Evolutionary conservation across 1,284 basidiomycete species (phyloP).

Genomic region (Volvariella volvacea): DNA sequence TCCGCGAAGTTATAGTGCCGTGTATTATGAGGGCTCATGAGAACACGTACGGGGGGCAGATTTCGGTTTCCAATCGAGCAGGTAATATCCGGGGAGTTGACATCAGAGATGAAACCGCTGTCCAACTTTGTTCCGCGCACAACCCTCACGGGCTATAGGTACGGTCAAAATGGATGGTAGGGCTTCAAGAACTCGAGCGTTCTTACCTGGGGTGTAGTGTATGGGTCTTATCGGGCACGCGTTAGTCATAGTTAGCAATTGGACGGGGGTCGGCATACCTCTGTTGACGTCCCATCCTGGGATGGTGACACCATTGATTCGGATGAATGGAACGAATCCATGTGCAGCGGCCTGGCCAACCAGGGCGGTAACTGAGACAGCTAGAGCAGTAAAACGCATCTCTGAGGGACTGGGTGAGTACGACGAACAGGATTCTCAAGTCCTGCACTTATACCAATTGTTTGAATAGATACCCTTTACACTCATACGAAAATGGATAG

Average conservation of each 20-base stretch:
- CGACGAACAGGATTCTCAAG: no score
- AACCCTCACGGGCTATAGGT: conserved; percentile 21
- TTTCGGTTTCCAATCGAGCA: conserved; percentile 30
- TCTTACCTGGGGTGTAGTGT: conserved; percentile 22
- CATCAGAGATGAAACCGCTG: conserved; percentile 25
- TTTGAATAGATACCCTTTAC: no score
- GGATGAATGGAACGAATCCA: conserved; percentile 22
- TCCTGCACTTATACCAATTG: no score
- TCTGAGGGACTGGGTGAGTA: no score
- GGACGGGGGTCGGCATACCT: no score
- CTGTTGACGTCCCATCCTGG: conserved; percentile 21
- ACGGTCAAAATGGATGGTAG: neutral
- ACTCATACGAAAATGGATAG: no score
- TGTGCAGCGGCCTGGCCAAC: conserved; percentile 18
- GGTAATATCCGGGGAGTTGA: conserved; percentile 24
- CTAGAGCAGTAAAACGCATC: conserved; percentile 2
- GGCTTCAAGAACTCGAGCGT: neutral
- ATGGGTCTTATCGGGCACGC: conserved; percentile 16
- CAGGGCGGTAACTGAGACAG: conserved; percentile 9
- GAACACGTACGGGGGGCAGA: conserved; percentile 20
- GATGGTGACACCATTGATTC: conserved; percentile 19
- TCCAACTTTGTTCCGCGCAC: conserved; percentile 27
- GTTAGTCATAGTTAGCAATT: no score
- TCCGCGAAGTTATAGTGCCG: no score
- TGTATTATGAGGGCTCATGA: no score